phyloP scores from a whole-genome alignment of 2,329 filamentous ascomycete species.

The Colletotrichum costaricense region DNA sequence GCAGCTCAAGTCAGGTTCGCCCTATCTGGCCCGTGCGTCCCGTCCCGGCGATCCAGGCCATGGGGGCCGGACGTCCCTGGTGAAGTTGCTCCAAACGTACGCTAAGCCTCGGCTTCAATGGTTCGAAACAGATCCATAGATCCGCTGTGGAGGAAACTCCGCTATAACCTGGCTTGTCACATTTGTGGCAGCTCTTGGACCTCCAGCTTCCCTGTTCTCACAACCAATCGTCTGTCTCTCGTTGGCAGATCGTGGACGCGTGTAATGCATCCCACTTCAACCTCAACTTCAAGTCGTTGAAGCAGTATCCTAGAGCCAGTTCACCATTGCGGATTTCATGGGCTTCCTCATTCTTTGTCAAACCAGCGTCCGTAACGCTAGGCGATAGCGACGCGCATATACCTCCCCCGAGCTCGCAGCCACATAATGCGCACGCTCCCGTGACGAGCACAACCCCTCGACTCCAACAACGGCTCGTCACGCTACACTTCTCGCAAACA shows the following conservation, averaged over 20 bases:
- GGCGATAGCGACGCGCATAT: background rate
- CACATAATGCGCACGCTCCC: conserved; percentile 11
- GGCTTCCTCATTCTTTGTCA: background rate
- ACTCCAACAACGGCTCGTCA: background rate
- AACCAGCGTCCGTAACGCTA: background rate
- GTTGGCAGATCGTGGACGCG: background rate
- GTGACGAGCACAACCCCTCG: background rate
- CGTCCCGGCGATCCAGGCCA: background rate
- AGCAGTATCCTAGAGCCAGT: background rate
- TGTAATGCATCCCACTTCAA: background rate
- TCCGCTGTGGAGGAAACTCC: conserved; percentile 21
- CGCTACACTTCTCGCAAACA: background rate
- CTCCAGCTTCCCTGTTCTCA: background rate
- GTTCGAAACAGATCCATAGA: conserved; percentile 6
- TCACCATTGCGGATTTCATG: background rate
- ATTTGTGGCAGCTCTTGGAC: background rate
- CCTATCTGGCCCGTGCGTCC: conserved; percentile 7
- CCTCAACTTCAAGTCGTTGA: background rate
- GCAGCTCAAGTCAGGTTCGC: too few species aligned
- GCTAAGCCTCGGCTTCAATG: background rate
- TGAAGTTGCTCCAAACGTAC: background rate
- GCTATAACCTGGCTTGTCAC: conserved; percentile 4
- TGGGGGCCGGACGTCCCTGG: background rate
- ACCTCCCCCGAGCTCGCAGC: background rate
- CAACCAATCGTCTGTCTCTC: background rate